phyloP scores from a whole-genome alignment of 2,329 filamentous ascomycete genomes.

The Ciborinia camelliae region DNA sequence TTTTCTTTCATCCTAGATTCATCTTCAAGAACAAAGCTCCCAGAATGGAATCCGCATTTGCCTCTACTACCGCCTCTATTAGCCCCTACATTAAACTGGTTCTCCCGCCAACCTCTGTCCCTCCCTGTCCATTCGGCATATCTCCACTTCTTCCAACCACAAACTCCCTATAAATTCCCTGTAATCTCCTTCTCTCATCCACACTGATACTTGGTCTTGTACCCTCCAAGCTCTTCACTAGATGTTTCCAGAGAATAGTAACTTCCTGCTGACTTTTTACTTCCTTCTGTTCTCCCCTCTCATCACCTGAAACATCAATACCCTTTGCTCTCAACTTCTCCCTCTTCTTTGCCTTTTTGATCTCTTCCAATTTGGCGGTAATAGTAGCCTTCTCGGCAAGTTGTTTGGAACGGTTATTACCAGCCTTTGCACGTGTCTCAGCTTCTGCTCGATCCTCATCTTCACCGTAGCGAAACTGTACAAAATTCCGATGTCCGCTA shows the following conservation, averaged over 20 bases:
- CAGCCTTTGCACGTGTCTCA: constrained; percentile 41
- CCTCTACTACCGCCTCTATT: background rate
- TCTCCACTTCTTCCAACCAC: constrained; percentile 89
- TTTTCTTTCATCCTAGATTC: background rate
- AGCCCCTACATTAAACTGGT: constrained; percentile 74
- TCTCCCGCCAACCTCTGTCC: constrained; percentile 86
- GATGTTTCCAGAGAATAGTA: constrained; percentile 78
- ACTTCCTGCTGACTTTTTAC: constrained; percentile 61
- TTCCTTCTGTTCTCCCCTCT: constrained; percentile 38
- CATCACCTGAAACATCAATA: constrained; percentile 27
- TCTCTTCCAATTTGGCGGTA: constrained; percentile 73
- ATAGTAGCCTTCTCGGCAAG: constrained; percentile 78
- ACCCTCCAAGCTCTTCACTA: constrained; percentile 70
- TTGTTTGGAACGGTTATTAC: constrained; percentile 50
- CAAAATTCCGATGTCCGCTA: constrained; percentile 53
- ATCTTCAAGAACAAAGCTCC: background rate
- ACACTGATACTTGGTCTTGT: constrained; percentile 81
- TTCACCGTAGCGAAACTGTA: constrained; percentile 79
- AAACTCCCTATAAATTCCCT: constrained; percentile 87
- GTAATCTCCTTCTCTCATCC: constrained; percentile 70
- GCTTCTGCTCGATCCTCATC: constrained; percentile 48
- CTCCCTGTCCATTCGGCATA: constrained; percentile 89
- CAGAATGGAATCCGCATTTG: background rate
- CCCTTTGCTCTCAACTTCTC: constrained; percentile 31
- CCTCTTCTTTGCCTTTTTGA: constrained; percentile 64